Base-by-base conservation (phyloP, 441 rosid species). In the Dalechampia spathulata region DNA sequence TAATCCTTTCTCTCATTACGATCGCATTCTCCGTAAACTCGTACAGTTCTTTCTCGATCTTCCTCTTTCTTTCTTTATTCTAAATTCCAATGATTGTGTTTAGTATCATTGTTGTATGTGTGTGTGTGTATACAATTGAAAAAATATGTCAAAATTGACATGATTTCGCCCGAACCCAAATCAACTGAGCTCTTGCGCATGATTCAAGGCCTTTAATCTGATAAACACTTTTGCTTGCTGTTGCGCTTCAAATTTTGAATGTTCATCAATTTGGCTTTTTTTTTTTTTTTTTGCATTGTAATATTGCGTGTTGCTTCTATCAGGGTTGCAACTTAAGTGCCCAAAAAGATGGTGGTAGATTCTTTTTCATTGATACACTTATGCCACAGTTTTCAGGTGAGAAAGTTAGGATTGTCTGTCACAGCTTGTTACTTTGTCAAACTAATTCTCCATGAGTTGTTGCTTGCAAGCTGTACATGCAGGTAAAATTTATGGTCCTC, bases 11-110 rank as follows among this genome's bases (percentile, higher is more conserved):
- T 86, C 94, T 62, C 95, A 92, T 65, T 92, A 92, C 66, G 95
- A 88, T 68, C 90, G 98, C 30, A 36, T 92, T 61, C 83, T 92
- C 34, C 93, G 96, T 12, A 92, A 88, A 68, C 88, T 89, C 41
- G 97, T 89, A 81, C 26, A 30, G n/a, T n/a, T n/a, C n/a, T n/a
- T 30, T 30, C 34, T 49, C 23, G 45, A 64, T 42, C 39, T 53
- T 47, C 51, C 14, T 14, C 41, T 25, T 15, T 45, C 9, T 26
- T 21, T 22, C 34, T 30, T 30, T 30, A 30, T 39, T 39, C 7
- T 15, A 5, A 0, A 17, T 38, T 14, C 4, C 27, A 17, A 32
- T 15, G 32, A 10, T 9, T 9, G 22, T 9, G 4, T 34, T 34
- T 32, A 27, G 7, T 30, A 0, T 53, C 4, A 23, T 42, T 14